A percentile compares a stretch with the other conserved stretches of the same genome.
Conservation (phyloP, 306 rosid species). For the Oxytropis ochrocephala region DNA sequence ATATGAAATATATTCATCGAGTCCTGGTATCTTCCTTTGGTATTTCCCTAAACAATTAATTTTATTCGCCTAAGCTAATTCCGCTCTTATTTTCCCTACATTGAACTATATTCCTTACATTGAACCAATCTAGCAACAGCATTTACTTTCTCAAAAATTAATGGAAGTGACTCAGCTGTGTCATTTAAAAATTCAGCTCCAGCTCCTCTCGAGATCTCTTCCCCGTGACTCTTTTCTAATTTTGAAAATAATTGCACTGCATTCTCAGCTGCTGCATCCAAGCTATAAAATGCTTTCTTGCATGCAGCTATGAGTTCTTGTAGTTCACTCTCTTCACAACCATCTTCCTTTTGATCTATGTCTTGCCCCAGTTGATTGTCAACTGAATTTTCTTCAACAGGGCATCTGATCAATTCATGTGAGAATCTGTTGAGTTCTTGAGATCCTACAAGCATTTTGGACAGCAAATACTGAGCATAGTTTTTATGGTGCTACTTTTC, state of each 20-base stretch:
- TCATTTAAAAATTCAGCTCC: conserved; percentile 37
- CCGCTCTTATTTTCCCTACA: conserved; percentile 25
- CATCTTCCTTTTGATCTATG: conserved; percentile 9
- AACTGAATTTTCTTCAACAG: conserved; percentile 23
- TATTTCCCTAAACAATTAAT: conserved; percentile 21
- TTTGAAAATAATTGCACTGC: conserved; percentile 29
- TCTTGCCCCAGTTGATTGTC: conserved; percentile 1
- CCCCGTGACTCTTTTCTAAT: conserved; percentile 22
- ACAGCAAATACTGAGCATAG: conserved; percentile 19
- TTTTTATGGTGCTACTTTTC: conserved; percentile 2
- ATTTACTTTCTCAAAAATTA: conserved; percentile 48
- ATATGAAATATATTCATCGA: background rate
- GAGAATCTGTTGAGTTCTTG: conserved; percentile 20
- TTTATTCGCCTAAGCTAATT: conserved; percentile 7
- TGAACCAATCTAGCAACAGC: conserved; percentile 37
- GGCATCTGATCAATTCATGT: conserved; percentile 17
- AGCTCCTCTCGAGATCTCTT: conserved; percentile 22
- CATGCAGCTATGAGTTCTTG: conserved; percentile 35
- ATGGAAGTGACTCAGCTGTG: conserved; percentile 46
- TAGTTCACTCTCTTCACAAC: conserved; percentile 14
- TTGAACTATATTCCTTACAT: conserved; percentile 30
- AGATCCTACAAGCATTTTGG: conserved; percentile 30
- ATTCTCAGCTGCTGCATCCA: conserved; percentile 52
- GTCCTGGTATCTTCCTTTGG: conserved; percentile 1
- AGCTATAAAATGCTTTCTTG: conserved; percentile 45